Base-by-base conservation (phyloP, 2,329 filamentous ascomycete species). In the Cytospora piceicola region DNA sequence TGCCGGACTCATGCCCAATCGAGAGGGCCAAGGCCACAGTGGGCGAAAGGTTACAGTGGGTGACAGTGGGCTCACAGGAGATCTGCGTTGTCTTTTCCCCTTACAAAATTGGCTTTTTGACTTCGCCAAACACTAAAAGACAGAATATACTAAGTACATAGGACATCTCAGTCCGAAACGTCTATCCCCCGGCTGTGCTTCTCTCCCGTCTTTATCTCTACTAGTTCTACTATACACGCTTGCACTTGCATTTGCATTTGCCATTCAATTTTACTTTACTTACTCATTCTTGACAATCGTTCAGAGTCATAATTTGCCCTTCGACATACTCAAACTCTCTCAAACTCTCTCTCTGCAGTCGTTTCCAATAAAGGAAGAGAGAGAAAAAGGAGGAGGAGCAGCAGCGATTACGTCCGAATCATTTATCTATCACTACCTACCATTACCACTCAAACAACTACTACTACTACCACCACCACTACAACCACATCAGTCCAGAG, bases 131-230 rank as follows among this genome's bases (percentile, higher is more conserved):
- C 27, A 32, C 56, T 36, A 29, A 54, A 39, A 42, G 24, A 32
- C 36, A 39, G 29, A 46, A 34, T 24, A 49, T 42, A n/a, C n/a
- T n/a, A n/a, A n/a, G n/a, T n/a, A 59, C 54, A 60, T 46, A 56
- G 52, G 46, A 64, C 55, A 64, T 67, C 65, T 61, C 61, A 60
- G 65, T 67, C 65, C 65, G 65, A 67, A 65, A 63, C 59, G 62
- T 57, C 53, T 53, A 57, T 59, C 39, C 55, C 56, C 62, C 63
- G 51, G 57, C 62, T 55, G 52, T 42, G 30, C 9, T 27, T 62
- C 60, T 62, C 60, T 52, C 53, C 24, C 20, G 22, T 57, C 39
- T 57, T 53, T 55, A 52, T 32, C 53, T 30, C 53, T 42, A 58
- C 61, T 63, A 39, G 60, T 56, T 57, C 56, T 54, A 63, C 53